Base-by-base conservation (phyloP, 305 asterid species). In the Fraxinus xanthoxyloides region DNA sequence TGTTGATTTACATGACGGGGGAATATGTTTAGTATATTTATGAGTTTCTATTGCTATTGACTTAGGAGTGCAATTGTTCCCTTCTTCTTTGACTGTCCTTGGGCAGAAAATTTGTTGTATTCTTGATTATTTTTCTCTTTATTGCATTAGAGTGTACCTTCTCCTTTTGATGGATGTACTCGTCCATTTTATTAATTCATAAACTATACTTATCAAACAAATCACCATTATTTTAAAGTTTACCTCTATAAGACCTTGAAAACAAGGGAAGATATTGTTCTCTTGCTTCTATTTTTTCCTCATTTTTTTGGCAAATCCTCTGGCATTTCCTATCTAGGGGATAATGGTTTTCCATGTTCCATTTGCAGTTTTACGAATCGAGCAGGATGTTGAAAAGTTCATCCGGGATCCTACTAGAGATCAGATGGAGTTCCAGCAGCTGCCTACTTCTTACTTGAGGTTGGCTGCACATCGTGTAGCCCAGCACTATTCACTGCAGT, bases 391-490 rank as follows among this genome's bases (percentile, higher is more conserved):
- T 61, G 97, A 94, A 87, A 95, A 90, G 90, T 95, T 95, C 86
- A 88, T 94, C 21, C 89, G 90, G 54, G 98, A 94, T 89, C 97
- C 94, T 69, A 88, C 89, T 7, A 89, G 97, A 87, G 97, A 93
- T 61, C 97, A 93, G 82, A 91, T 97, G 98, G 99, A 97, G 85
- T 97, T 97, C 86, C 93, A 93, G 77, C 98, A 93, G 87, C 90
- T 97, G 81, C 99, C 99, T 65, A 97, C 98, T 85, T 97, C 99
- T 61, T 97, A 97, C 89, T 88, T 95, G 84, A 95, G 99, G 4
- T 87, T 97, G 92, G 99, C 99, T 80, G 99, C 98, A 78, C 99
- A 97, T 89, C 98, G 99, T 70, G 97, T 97, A 61, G 98, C 99
- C 26, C 98, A 97, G 75, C 99, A 97, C 87, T 97, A 97, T 84